Base-by-base conservation (phyloP, 2,329 filamentous ascomycete genomes). In the Zymoseptoria tritici region DNA sequence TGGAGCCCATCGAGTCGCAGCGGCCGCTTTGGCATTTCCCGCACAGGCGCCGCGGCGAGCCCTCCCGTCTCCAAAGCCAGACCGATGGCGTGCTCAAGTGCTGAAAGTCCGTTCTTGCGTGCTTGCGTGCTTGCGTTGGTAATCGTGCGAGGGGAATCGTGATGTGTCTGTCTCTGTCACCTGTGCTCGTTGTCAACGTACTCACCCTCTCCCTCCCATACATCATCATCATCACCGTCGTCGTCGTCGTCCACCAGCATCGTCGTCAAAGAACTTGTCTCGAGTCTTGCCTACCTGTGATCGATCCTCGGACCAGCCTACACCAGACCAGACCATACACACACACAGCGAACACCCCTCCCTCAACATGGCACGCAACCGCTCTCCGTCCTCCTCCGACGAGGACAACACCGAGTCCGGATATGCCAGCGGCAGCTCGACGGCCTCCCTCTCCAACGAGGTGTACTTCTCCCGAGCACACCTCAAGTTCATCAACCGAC, bases 401-500 rank as follows among this genome's bases (percentile, higher is more conserved):
- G 69, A 71, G 55, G 73, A 72, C 61, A 81, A 82, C 64, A 71
- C 71, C 56, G 91, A 96, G 76, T 97, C 93, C 42, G 93, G 93
- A 64, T 97, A 97, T 79, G 90, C 85, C 70, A 89, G 77, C 76
- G 87, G 83, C 50, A 80, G 81, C 56, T 86, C 84, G 36, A 87
- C 83, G 67, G 78, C 80, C 56, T 79, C 79, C 65, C 81, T 93
- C 20, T 53, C 52, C 21, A 89, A 92, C 13, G 84, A 90, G 62
- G 82, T 97, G 70, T 85, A 87, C 75, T 91, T 99, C 79, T 93
- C 90, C 66, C 88, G 88, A 74, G 84, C 88, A 64, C 93, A 99
- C 75, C 81, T 97, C 67, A 87, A 90, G 70, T 93, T 93, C 76
- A 83, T 99, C 74, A 99, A 99, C 81, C 78, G 85, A 65, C 91